Conservation (phyloP, 2,329 filamentous ascomycete species). For the Trichoderma arundinaceum region DNA sequence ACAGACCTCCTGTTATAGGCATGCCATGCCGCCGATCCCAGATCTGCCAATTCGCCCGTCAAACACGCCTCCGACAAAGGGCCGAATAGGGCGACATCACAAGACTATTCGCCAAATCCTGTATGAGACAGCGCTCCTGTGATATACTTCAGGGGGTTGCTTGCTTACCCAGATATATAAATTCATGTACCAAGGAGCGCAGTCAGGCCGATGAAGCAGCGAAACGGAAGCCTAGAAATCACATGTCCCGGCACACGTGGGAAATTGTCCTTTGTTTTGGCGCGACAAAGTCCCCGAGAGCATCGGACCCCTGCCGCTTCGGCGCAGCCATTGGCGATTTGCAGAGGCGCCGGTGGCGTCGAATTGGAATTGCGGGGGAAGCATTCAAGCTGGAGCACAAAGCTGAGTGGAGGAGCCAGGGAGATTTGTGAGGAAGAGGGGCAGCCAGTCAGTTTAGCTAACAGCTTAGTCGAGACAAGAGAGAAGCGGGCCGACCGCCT, state of each 20-base stretch:
- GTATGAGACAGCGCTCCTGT: not conserved
- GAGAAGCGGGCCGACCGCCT: conserved; percentile 5
- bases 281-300: not conserved
- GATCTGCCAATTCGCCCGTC: conserved; percentile 15
- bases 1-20: conserved; percentile 49
- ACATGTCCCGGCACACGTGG: not conserved
- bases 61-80: conserved; percentile 28
- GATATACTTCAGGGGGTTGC: not conserved
- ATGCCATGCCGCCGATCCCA: conserved; percentile 53
- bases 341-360: conserved; percentile 15
- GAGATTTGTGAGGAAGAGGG: not conserved
- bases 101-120: conserved; percentile 20
- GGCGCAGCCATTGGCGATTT: conserved; percentile 17
- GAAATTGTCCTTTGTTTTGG: not conserved
- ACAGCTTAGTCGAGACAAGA: not conserved
- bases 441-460: no score
- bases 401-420: conserved; percentile 14
- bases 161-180: not conserved
- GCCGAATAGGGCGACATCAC: conserved; percentile 24
- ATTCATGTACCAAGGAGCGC: not conserved
- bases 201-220: not conserved
- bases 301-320: conserved; percentile 11
- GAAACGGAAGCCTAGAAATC: not conserved
- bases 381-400: conserved; percentile 1
- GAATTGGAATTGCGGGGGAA: conserved; percentile 22